These are phyloP conservation scores for Alternaria tenuissima DNA, from an alignment of 2,329 filamentous ascomycete species.

Conservation along the genomic window DNA sequence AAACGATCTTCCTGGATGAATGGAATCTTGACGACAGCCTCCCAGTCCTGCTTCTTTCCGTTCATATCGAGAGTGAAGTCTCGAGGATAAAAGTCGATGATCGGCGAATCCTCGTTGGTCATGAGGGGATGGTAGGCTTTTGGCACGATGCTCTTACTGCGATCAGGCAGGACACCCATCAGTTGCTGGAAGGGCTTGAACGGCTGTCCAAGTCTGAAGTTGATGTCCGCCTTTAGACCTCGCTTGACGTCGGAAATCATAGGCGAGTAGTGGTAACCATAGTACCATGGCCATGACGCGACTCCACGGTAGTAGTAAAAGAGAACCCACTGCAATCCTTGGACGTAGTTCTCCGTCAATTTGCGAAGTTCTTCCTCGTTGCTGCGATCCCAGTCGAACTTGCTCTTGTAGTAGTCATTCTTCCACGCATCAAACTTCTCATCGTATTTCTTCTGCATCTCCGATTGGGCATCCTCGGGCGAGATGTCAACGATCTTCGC, in stretches of 20 bases:
- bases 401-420: constrained; percentile 87
- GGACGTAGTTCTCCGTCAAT: constrained; percentile 94
- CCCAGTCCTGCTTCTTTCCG: constrained; percentile 99
- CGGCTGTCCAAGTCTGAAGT: constrained; percentile 93
- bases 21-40: constrained; percentile 97
- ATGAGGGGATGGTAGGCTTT: constrained; percentile 87
- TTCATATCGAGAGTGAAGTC: constrained; percentile 99
- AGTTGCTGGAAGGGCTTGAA: constrained; percentile 96
- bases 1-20: constrained; percentile 95
- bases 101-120: constrained; percentile 88
- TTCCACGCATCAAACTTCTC: constrained; percentile 93
- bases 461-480: constrained; percentile 77
- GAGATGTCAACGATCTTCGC: constrained; percentile 84
- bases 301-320: constrained; percentile 98
- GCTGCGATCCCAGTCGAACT: constrained; percentile 88
- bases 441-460: constrained; percentile 86
- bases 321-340: constrained; percentile 96
- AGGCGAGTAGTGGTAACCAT: constrained; percentile 94
- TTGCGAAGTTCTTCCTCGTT: constrained; percentile 81
- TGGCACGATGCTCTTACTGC: constrained; percentile 96
- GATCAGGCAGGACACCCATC: constrained; percentile 97
- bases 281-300: constrained; percentile 99
- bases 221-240: constrained; percentile 83
- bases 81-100: constrained; percentile 96
- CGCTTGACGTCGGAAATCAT: constrained; percentile 96